Conservation (phyloP, 164 flowering plant species). For the Cinnamomum micranthum region DNA sequence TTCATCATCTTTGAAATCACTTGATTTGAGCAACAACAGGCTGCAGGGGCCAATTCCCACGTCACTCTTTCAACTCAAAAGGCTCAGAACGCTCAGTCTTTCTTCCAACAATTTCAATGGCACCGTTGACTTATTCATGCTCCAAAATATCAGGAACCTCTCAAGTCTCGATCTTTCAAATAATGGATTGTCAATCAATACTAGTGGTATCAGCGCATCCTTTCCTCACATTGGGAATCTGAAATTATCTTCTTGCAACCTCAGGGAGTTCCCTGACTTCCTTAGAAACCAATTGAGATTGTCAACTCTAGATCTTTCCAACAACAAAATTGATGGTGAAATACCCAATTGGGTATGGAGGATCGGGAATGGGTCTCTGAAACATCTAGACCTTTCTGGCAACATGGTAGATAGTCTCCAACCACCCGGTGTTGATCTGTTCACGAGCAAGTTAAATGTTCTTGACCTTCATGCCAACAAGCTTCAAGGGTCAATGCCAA, state of each 20-base stretch:
- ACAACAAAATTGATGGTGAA: slow-evolving; percentile 15
- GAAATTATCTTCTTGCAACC: slow-evolving; percentile 38
- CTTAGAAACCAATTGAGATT: slow-evolving; percentile 27
- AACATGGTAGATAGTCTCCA: background rate
- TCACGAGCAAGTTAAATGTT: background rate
- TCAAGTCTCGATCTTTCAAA: slow-evolving; percentile 31
- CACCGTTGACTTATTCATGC: slow-evolving; percentile 8
- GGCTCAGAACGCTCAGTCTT: slow-evolving; percentile 22
- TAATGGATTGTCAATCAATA: slow-evolving; percentile 15
- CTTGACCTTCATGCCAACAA: slow-evolving; percentile 16
- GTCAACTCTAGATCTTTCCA: slow-evolving; percentile 36
- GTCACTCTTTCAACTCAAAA: slow-evolving; percentile 21
- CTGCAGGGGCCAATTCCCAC: slow-evolving; percentile 33
- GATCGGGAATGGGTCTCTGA: background rate
- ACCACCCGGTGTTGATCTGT: background rate
- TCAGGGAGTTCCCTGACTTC: slow-evolving; percentile 28
- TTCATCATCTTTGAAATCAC: slow-evolving; percentile 10
- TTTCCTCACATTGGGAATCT: slow-evolving; percentile 27
- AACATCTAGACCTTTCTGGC: background rate
- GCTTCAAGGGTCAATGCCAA: slow-evolving; percentile 34
- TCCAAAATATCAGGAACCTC: slow-evolving; percentile 23
- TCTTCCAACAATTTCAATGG: slow-evolving; percentile 36
- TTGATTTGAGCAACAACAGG: slow-evolving; percentile 23
- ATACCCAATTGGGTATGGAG: slow-evolving; percentile 1
- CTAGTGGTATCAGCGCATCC: background rate